These are phyloP conservation scores for Hamiltosporidium tvaerminnensis DNA, from an alignment of 371 early-diverging fungal species.

Conservation along the genomic window DNA sequence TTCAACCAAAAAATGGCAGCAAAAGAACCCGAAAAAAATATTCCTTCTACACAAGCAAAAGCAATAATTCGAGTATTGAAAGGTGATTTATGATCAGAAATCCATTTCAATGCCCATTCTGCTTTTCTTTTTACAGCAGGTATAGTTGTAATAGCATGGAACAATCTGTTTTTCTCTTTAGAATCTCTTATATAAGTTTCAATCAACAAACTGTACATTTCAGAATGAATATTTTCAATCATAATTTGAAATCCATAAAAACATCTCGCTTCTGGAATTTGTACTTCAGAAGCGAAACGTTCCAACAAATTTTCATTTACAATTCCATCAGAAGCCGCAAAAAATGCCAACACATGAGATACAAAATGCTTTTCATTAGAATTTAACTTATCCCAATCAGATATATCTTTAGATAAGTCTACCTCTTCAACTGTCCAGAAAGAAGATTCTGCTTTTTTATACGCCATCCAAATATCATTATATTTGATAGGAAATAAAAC, in stretches of 20 bases:
- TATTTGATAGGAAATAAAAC: slow-evolving; percentile 83
- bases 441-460: slow-evolving; percentile 93
- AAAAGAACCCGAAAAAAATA: slow-evolving; percentile 94
- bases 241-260: slow-evolving; percentile 99
- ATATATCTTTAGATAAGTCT: slow-evolving; percentile 76
- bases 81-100: slow-evolving; percentile 62
- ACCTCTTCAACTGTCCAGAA: slow-evolving; percentile 99
- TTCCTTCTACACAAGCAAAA: slow-evolving; percentile 97
- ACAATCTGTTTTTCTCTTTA: slow-evolving; percentile 66
- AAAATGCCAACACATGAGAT: slow-evolving; percentile 89
- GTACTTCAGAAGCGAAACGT: slow-evolving; percentile 85
- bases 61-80: slow-evolving; percentile 89
- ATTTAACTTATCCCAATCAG: slow-evolving; percentile 74
- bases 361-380: slow-evolving; percentile 85
- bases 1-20: slow-evolving; percentile 99
- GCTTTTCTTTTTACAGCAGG: slow-evolving; percentile 91
- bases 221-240: slow-evolving; percentile 97
- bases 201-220: slow-evolving; percentile 90
- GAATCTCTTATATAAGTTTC: slow-evolving; percentile 89
- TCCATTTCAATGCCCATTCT: slow-evolving; percentile 94
- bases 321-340: slow-evolving; percentile 97
- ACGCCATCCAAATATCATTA: slow-evolving; percentile 90
- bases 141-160: slow-evolving; percentile 85
- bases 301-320: slow-evolving; percentile 93
- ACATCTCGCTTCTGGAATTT: slow-evolving; percentile 86